Base-by-base conservation (phyloP, 805 yeast genomes). In the Nematodospora valgi region DNA sequence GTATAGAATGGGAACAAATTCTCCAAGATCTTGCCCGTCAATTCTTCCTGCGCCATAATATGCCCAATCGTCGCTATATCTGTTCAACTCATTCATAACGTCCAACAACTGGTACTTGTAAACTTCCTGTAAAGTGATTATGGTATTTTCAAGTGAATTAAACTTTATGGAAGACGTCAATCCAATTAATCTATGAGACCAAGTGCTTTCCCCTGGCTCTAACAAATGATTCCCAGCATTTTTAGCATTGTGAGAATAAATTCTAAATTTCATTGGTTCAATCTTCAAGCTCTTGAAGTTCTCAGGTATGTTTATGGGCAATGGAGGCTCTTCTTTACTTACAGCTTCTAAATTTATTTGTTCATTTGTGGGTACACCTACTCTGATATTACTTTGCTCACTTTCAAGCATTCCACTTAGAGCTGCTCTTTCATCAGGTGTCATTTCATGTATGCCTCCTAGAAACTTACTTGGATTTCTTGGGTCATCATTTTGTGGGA, bases 51-150 rank as follows among this genome's bases (percentile, higher is more conserved):
- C 53, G 1, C 62, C 64, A 37, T 49, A 62, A 39, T 56, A 60
- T 8, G 44, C 35, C 68, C 66, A 63, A 5, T 45, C 46, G 9
- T 46, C 50, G 21, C 35, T 34, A 23, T 40, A 46, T 21, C 42
- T 35, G 36, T 61, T 62, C 32, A 64, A 44, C 16, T 48, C 49
- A 1, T 39, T 37, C 42, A 62, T 35, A 4, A 64, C 52, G 37
- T 62, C 68, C 15, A 46, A 35, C 36, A 62, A 44, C 40, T 64
- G 69, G 39, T 58, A 49, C 40, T 55, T 51, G 32, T 64, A 54
- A 15, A 58, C 69, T 39, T 63, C 68, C 42, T 64, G 70, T 22
- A 64, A 47, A 46, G 72, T 35, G 47, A 49, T 71, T n/a, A 74
- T 59, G 2, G 51, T 47, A 41, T 56, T 56, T 3, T 35, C 20